A percentile compares a stretch with the other conserved stretches of the same genome.
These are phyloP conservation scores for Verticillium alfalfae DNA, from an alignment of 2,329 filamentous ascomycete species.

Conservation along the genomic window DNA sequence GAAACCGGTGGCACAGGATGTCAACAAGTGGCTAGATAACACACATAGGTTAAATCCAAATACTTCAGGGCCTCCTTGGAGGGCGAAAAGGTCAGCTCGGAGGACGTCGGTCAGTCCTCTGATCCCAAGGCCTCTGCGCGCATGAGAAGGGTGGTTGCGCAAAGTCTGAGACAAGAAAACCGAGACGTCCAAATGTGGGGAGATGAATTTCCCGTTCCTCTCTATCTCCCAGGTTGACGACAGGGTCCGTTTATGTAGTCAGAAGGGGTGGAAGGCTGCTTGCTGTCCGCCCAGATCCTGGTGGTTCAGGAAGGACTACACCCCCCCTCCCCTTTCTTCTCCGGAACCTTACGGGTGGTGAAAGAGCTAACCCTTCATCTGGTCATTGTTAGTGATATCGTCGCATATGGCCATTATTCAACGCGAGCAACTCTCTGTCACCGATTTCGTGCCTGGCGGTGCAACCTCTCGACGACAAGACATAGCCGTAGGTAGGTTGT, in stretches of 20 bases:
- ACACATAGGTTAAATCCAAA: neutral
- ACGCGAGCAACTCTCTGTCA: neutral
- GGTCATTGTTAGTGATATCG: neutral
- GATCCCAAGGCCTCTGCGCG: constrained; percentile 11
- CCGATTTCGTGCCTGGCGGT: neutral
- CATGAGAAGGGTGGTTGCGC: constrained; percentile 28
- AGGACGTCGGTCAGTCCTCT: constrained; percentile 12
- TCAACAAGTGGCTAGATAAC: constrained; percentile 4
- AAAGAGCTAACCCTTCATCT: neutral
- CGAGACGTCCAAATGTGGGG: constrained; percentile 28
- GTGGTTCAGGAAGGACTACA: neutral
- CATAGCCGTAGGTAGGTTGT: neutral
- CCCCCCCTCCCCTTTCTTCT: neutral
- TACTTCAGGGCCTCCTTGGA: constrained; percentile 3
- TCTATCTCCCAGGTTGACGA: constrained; percentile 13
- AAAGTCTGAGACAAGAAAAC: constrained; percentile 37
- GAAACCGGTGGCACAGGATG: constrained; percentile 9
- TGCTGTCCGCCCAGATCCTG: constrained; percentile 6
- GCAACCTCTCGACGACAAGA: neutral
- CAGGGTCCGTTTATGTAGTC: constrained; percentile 12
- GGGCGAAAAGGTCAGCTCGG: constrained; percentile 17
- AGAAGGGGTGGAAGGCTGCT: neutral
- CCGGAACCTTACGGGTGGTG: neutral
- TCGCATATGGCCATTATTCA: neutral
- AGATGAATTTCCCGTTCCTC: constrained; percentile 19